Conservation (phyloP, 257 asterid species). For the Vinca minor region DNA sequence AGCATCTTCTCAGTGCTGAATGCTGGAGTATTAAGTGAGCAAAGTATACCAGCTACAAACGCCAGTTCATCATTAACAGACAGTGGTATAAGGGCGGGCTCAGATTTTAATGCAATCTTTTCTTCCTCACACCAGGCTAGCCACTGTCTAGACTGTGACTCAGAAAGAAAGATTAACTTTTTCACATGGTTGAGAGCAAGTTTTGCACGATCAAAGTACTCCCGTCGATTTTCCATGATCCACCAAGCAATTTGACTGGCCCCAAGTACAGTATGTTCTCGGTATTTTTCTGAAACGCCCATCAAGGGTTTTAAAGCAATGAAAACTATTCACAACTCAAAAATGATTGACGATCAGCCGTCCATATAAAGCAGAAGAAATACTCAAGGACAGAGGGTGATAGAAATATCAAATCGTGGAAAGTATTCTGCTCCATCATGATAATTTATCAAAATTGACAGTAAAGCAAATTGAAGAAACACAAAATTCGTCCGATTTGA, state of each 20-base stretch:
- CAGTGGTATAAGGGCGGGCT: conserved; percentile 70
- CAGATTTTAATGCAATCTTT: conserved; percentile 59
- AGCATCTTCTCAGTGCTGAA: conserved; percentile 67
- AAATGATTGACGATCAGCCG: background rate
- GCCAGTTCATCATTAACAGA: conserved; percentile 94
- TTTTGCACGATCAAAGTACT: conserved; percentile 81
- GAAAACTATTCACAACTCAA: background rate
- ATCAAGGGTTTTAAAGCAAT: background rate
- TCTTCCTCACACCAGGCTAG: conserved; percentile 89
- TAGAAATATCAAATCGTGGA: background rate
- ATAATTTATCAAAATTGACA: background rate
- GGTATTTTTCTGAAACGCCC: conserved; percentile 61
- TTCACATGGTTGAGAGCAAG: conserved; percentile 69
- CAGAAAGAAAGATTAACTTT: conserved; percentile 77
- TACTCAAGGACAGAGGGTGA: background rate
- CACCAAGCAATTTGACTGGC: conserved; percentile 92
- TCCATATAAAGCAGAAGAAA: background rate
- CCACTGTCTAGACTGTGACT: conserved; percentile 80
- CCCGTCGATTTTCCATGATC: conserved; percentile 97
- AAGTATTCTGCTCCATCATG: background rate
- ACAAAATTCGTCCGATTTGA: too few species aligned
- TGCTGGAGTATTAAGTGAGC: conserved; percentile 67
- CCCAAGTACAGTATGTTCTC: conserved; percentile 78
- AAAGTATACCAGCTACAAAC: conserved; percentile 75
- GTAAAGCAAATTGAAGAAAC: too few species aligned